phyloP scores from a whole-genome alignment of 306 rosid species.

The Glycine tomentella region DNA sequence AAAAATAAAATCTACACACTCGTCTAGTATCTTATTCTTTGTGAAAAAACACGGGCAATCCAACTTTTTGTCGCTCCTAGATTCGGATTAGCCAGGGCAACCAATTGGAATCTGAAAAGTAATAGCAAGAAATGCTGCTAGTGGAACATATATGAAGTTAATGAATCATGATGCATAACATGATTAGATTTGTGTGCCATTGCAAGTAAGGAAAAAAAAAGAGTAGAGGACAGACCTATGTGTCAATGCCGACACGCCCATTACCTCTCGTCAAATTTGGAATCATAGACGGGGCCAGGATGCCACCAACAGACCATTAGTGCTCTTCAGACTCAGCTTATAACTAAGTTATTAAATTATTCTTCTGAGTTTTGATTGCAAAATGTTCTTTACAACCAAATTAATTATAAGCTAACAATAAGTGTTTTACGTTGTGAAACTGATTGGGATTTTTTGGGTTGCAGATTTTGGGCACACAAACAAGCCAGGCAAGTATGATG shows the following conservation, averaged over 20 bases:
- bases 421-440: not conserved
- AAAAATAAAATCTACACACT: too few species aligned
- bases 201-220: constrained; percentile 19
- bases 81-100: too few species aligned
- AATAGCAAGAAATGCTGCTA: not conserved
- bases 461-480: constrained; percentile 24
- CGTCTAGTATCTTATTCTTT: not conserved
- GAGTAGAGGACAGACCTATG: constrained; percentile 35
- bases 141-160: too few species aligned
- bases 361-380: constrained; percentile 35
- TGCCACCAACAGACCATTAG: constrained; percentile 54
- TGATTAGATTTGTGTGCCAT: constrained; percentile 40
- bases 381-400: constrained; percentile 15
- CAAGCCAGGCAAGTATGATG: not conserved
- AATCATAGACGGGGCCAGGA: constrained; percentile 50
- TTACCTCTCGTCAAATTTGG: constrained; percentile 53
- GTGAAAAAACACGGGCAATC: not conserved
- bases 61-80: too few species aligned
- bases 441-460: not conserved
- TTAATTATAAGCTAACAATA: constrained; percentile 28
- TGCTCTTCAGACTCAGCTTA: constrained; percentile 54
- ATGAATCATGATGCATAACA: constrained; percentile 23
- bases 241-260: constrained; percentile 54
- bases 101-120: constrained; percentile 48
- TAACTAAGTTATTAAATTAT: constrained; percentile 45